phyloP scores from a whole-genome alignment of 495 filamentous ascomycete species.

The Lepraria neglecta region DNA sequence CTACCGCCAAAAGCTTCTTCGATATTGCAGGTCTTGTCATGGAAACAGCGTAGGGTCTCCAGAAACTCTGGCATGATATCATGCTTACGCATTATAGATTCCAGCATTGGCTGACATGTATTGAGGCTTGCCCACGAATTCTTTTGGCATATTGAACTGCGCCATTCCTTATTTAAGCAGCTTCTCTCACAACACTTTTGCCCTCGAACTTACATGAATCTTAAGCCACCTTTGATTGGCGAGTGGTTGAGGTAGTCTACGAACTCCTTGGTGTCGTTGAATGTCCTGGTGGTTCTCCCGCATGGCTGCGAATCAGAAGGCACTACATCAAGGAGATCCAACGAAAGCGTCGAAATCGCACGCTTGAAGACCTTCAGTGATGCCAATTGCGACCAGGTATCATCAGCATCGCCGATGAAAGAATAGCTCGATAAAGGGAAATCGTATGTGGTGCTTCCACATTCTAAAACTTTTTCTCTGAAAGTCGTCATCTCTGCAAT shows the following conservation, averaged over 20 bases:
- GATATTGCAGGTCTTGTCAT: constrained; percentile 33
- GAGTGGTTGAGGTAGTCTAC: neutral
- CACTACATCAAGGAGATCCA: constrained; percentile 3
- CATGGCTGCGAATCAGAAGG: neutral
- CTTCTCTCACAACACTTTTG: neutral
- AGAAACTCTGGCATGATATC: constrained; percentile 32
- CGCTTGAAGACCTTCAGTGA: constrained; percentile 8
- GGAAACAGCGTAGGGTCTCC: constrained; percentile 38
- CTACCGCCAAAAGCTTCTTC: constrained; percentile 37
- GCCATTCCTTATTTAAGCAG: neutral
- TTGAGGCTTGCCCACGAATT: constrained; percentile 41
- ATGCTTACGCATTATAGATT: constrained; percentile 30
- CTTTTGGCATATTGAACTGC: constrained; percentile 37
- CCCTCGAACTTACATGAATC: constrained; percentile 9
- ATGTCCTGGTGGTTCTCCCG: neutral
- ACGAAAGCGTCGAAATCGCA: no score
- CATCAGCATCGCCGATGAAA: neutral
- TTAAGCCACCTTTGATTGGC: neutral
- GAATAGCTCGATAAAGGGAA: neutral
- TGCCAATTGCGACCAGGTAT: neutral
- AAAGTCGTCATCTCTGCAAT: neutral
- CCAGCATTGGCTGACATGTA: constrained; percentile 33
- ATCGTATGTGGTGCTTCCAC: neutral
- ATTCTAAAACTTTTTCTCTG: neutral
- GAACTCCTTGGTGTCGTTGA: neutral